Evolutionary conservation across 805 yeast genomes (phyloP), one percentile per base, ranked within the genome.

Genomic region (Kodamaea leandrae): DNA sequence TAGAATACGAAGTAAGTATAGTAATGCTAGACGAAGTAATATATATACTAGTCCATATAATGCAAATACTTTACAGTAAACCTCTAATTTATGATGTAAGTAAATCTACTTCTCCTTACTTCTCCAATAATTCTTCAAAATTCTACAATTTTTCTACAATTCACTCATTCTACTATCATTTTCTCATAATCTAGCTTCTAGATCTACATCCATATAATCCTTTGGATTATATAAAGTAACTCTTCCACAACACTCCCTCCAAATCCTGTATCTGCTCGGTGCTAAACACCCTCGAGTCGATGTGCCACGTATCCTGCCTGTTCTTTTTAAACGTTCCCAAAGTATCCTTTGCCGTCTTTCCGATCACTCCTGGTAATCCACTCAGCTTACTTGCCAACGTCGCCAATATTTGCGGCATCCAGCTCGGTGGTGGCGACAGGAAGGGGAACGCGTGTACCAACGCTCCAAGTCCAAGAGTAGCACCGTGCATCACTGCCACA

Each of bases 221-320:
- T n/a, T n/a, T n/a, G n/a, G n/a, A n/a, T 27, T 66, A 88, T 6
- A 91, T 88, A 61, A 88, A 90, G 57, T 93, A 91, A 57, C 95
- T 86, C 59, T 86, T 84, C 86, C 96, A 84, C 19, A 90, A 63
- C 3, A 91, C 96, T 30, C 99, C 99, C 60, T 91, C 99, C 33
- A 91, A 66, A 57, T 88, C 96, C 55, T 88, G 93, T 37, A 89
- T 68, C 61, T 91, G 95, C 4, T 83, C 86, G 36, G 74, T 78
- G 6, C 81, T 78, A 59, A 91, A 93, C 10, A 76, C 78, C 49
- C 72, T 72, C 45, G 84, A 76, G 58, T 91, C 99, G 44, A 88
- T 77, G 54, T 86, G 95, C 99, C 99, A 91, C 0, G 97, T 88
- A 54, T 91, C 99, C 44, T 90, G 95, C 49, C 98, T 77, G 4